Base-by-base conservation (phyloP, 306 rosid species). In the Ormosia emarginata region DNA sequence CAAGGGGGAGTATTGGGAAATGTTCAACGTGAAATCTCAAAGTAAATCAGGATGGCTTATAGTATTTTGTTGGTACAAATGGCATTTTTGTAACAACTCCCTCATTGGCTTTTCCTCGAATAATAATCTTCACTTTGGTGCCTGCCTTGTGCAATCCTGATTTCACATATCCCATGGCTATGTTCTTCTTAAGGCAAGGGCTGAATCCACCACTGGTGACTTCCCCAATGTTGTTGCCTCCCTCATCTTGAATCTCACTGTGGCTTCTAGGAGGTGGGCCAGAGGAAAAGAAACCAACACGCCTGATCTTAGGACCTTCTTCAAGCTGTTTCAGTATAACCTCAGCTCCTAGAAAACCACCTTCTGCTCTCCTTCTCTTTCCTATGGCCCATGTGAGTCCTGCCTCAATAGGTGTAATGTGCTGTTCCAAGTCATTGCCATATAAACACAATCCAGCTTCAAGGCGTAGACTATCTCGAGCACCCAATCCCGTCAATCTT, bases 341-440 rank as follows among this genome's bases (percentile, higher is more conserved):
- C 44, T 90, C 89, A 56, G 98, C 96, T 24, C 99, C 99, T 0
- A 95, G 94, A 85, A 95, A 95, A 57, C 99, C 99, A 49, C 99
- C 99, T 86, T 93, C 98, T 17, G 98, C 98, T 85, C 98, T 89
- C 74, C 99, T 92, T 41, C 99, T 89, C 87, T 95, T 95, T 56
- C 97, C 98, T 77, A 95, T 90, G 40, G 99, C 99, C 98, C 99
- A 95, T 69, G 99, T 79, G 41, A 95, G 97, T 67, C 98, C 99
- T 13, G 98, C 99, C 88, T 95, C 99, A 24, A 95, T 84, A 10
- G 99, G 99, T 53, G 99, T 88, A 77, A 14, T 86, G 86, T 93
- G 97, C 74, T 96, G 98, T 56, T 93, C 99, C 97, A 96, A 71
- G 86, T 96, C 99, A 72, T 91, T 96, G 5, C 99, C 99, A 17